Percentiles rank a stretch among this genome's conserved stretches.
Evolutionary conservation across 2,329 filamentous ascomycete genomes (phyloP).

Genomic region (Alternaria alternata): DNA sequence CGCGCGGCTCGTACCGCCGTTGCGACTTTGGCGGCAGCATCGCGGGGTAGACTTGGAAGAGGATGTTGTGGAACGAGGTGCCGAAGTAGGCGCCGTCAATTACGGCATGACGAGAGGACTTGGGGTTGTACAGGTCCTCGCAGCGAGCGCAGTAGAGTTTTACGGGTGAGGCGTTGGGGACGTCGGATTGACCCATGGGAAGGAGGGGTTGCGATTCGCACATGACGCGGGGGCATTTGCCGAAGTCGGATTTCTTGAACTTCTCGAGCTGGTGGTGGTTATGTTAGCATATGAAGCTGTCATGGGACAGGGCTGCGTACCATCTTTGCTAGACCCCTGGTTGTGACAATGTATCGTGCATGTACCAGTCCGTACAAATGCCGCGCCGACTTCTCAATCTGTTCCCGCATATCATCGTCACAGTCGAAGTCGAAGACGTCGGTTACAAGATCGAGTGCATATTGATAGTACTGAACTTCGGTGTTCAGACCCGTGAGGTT

Average conservation of each 20-base stretch:
- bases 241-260: constrained; percentile 97
- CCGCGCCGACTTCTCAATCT: constrained; percentile 95
- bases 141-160: constrained; percentile 98
- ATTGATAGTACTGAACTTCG: constrained; percentile 98
- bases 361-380: constrained; percentile 97
- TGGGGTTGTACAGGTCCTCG: constrained; percentile 98
- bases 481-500: constrained; percentile 97
- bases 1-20: constrained; percentile 85
- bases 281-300: not conserved
- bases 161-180: constrained; percentile 85
- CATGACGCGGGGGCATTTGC: constrained; percentile 95
- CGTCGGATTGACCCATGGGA: constrained; percentile 92
- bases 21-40: constrained; percentile 86
- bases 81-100: constrained; percentile 99
- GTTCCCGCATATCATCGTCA: constrained; percentile 97
- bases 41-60: constrained; percentile 96
- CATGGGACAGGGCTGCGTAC: constrained; percentile 58
- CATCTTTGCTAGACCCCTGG: constrained; percentile 93
- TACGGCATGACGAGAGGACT: constrained; percentile 91
- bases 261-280: constrained; percentile 80
- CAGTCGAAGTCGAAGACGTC: constrained; percentile 99
- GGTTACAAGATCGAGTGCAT: constrained; percentile 95
- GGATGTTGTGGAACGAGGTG: constrained; percentile 97
- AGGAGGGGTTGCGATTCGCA: constrained; percentile 93
- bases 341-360: constrained; percentile 96